Base-by-base conservation (phyloP, 164 flowering plant genomes). In the Buxus sempervirens region DNA sequence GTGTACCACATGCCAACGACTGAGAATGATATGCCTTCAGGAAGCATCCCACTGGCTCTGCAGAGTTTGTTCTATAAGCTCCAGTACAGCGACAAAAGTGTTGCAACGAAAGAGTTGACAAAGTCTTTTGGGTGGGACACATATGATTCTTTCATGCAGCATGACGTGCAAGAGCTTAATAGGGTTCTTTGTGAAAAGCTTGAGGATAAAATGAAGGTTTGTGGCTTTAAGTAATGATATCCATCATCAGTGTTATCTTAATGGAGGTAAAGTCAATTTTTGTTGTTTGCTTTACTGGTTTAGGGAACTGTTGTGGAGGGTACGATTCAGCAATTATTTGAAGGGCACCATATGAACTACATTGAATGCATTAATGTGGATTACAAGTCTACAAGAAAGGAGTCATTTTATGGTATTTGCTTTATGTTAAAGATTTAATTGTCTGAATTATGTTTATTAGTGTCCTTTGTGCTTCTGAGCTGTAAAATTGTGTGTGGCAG, bases 301-400 rank as follows among this genome's bases (percentile, higher is more conserved):
- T 75, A 85, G 90, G 88, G 90, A 65, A 88, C 90, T 64, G 90
- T 88, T 63, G 90, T 88, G 67, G 93, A 88, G 77, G 93, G 92
- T 2, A 88, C 92, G 12, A 88, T 88, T 76, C 92, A 88, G 60
- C 80, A 88, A 69, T 80, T 88, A 55, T 86, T 88, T 78, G 93
- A 86, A 79, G 90, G 88, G 68, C 90, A 84, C 64, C 84, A 81
- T 69, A 84, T 86, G 90, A 84, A 84, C 67, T 86, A 86, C 66
- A 84, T 86, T 73, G 90, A 88, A 65, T 88, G 93, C 78, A 81
- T 84, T 64, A 86, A 84, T 76, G 93, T 84, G 57, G 93, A 88
- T 63, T 84, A 83, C 65, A 88, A 88, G 58, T 88, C 90, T 59
- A 86, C 86, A 23, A 76, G 88, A 64, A 83, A 82, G 77, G 90